Evolutionary conservation across 768 basidiomycete genomes (phyloP).

Genomic region (Tylopilus sp.): DNA sequence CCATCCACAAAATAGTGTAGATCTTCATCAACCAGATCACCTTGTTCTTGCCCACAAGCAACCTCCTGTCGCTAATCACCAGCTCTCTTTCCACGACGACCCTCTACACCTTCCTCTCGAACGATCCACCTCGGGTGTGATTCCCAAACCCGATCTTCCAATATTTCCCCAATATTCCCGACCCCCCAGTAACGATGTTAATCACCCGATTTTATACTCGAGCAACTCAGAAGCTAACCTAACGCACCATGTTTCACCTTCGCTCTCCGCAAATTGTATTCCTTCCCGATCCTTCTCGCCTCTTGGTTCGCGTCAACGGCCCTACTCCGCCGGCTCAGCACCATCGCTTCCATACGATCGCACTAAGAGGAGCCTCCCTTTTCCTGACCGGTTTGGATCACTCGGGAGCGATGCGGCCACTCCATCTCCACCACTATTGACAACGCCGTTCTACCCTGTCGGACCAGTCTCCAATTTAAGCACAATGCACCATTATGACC

Average conservation of each 20-base stretch:
- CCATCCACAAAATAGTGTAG: slow-evolving; percentile 22
- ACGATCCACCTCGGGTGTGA: slow-evolving; percentile 7
- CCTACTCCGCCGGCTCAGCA: slow-evolving; percentile 20
- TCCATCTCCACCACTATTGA: slow-evolving; percentile 26
- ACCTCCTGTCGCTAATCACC: slow-evolving; percentile 18
- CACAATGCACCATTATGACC: slow-evolving; percentile 6
- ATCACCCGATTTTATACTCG: slow-evolving; percentile 17
- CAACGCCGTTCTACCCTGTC: slow-evolving; percentile 31
- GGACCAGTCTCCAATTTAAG: slow-evolving; percentile 7
- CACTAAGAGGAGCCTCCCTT: slow-evolving; percentile 8
- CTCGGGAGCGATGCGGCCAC: slow-evolving; percentile 5
- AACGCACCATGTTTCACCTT: slow-evolving; percentile 12
- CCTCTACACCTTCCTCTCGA: slow-evolving; percentile 8
- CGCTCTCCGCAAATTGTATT: slow-evolving; percentile 6
- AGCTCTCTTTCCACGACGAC: slow-evolving; percentile 9
- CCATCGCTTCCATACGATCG: slow-evolving; percentile 15
- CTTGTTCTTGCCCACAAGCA: slow-evolving; percentile 24
- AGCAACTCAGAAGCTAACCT: slow-evolving; percentile 8
- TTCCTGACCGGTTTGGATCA: slow-evolving; percentile 10
- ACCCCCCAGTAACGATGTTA: slow-evolving; percentile 5
- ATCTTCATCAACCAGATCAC: slow-evolving; percentile 17
- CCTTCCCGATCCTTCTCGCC: slow-evolving; percentile 6
- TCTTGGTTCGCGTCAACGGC: slow-evolving; percentile 9
- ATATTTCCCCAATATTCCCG: slow-evolving; percentile 16
- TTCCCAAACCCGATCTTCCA: slow-evolving; percentile 8